phyloP scores from a whole-genome alignment of 208 protist species.

The Wallacemonas rigidus region DNA sequence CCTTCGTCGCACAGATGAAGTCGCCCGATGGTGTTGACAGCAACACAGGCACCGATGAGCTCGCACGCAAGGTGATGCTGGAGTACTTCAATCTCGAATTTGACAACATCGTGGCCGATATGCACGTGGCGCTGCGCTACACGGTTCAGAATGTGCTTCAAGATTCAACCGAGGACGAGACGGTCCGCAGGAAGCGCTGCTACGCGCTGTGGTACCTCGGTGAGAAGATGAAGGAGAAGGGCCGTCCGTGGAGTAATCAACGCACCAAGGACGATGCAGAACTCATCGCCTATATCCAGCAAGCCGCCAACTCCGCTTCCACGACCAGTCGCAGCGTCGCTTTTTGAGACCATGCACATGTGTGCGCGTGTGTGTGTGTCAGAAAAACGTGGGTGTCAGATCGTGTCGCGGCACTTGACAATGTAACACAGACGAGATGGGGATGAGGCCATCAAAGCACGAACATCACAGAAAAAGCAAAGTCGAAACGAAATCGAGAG shows the following conservation, averaged over 20 bases:
- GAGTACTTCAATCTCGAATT: constrained; percentile 91
- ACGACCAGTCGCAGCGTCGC: constrained; percentile 36
- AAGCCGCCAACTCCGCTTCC: constrained; percentile 67
- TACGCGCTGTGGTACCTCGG: constrained; percentile 88
- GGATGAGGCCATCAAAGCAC: no score
- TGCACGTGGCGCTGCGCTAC: constrained; percentile 61
- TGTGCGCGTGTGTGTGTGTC: no score
- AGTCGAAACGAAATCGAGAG: no score
- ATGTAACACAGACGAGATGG: no score
- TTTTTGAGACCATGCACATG: not conserved
- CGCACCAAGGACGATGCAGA: constrained; percentile 56
- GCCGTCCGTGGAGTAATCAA: constrained; percentile 39
- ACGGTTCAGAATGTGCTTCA: constrained; percentile 74
- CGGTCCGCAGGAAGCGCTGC: constrained; percentile 62
- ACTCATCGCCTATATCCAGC: constrained; percentile 80
- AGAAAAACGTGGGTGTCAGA: no score
- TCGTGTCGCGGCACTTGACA: no score
- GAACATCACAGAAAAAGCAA: no score
- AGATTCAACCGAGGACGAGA: constrained; percentile 55
- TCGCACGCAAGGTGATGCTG: constrained; percentile 56
- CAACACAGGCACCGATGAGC: constrained; percentile 19
- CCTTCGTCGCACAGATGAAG: constrained; percentile 51
- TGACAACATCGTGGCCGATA: constrained; percentile 75
- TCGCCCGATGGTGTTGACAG: constrained; percentile 6
- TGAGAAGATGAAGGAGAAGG: constrained; percentile 70